Evolutionary conservation across 306 rosid species (phyloP).

Genomic region (Cucurbita pepo): DNA sequence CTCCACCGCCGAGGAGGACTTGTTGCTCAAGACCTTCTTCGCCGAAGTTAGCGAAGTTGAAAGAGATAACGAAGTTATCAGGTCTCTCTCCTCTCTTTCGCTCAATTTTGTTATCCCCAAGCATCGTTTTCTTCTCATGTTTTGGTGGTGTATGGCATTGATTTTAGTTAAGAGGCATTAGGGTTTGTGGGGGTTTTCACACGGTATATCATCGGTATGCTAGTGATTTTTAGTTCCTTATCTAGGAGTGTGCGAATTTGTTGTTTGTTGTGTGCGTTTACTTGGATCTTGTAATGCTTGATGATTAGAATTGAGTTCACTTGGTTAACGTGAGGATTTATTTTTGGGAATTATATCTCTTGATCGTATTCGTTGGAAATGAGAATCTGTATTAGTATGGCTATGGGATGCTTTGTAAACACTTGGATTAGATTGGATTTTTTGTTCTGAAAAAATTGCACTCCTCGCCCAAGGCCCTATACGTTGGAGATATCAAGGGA

Average conservation of each 20-base stretch:
- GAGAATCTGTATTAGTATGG: not conserved
- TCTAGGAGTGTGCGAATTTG: not conserved
- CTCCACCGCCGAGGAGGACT: conserved; percentile 40
- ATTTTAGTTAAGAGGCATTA: not conserved
- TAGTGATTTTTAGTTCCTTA: not conserved
- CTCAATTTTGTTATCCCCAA: not conserved
- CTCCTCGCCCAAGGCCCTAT: not conserved
- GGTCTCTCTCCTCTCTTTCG: conserved; percentile 21
- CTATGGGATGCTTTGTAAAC: not conserved
- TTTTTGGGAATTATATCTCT: not conserved
- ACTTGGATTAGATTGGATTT: not conserved
- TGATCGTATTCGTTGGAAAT: not conserved
- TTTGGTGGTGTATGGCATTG: not conserved
- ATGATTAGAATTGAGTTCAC: no score
- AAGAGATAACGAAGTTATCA: conserved; percentile 84
- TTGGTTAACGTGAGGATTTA: no score
- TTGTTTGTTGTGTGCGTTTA: no score
- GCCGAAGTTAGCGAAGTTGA: conserved; percentile 98
- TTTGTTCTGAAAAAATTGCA: not conserved
- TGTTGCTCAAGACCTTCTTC: conserved; percentile 86
- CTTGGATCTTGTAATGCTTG: no score
- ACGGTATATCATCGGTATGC: not conserved
- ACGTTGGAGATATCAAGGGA: not conserved
- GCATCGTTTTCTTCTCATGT: not conserved
- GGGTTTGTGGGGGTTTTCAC: not conserved